Evolutionary conservation across 2,329 filamentous ascomycete species (phyloP), one percentile per base, ranked within the genome.

Genomic region (Davidsoniella eucalypti): DNA sequence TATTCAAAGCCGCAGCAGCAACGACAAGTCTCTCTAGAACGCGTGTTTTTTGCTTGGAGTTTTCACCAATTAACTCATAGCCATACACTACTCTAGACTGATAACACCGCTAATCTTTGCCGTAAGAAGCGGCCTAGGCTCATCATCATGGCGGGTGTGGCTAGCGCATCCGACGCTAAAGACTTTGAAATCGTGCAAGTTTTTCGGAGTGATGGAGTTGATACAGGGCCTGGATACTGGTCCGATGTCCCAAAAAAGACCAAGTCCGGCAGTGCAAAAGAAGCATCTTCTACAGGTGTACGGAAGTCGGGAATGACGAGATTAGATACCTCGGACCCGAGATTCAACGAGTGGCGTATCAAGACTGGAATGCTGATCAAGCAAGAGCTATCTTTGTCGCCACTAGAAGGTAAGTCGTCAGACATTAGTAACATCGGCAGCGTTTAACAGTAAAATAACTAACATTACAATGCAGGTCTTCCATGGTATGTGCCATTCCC

Each of bases 321-420:
- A 7, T 53, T 70, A n/a, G 55, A 63, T 2, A 65, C 68, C 42
- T 63, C 68, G 25, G 67, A 70, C 42, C 64, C 67, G 8, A 61
- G 67, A 16, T 68, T 68, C 48, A 58, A 65, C 17, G 67, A 70
- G 46, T 70, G 67, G 67, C 63, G 63, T 44, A 61, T 70, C 47
- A 70, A 70, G 57, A 54, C 69, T 36, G 67, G 67, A 1, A 68
- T 69, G 16, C 57, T 70, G 12, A 55, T 70, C 36, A 70, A 69
- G 56, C 67, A 69, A 53, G 67, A 70, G 49, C 58, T 70, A 4
- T 61, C 65, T 8, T 66, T 64, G 3, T 61, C 58, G 16, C 65
- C 65, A 5, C 64, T 67, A 18, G 66, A 65, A 65, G 59, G 58
- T 39, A 33, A 39, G 46, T 52, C 25, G n/a, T 29, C 21, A 7